Evolutionary conservation across 768 basidiomycete genomes (phyloP), one percentile per base, ranked within the genome.

Genomic region (Mycena leptocephala): DNA sequence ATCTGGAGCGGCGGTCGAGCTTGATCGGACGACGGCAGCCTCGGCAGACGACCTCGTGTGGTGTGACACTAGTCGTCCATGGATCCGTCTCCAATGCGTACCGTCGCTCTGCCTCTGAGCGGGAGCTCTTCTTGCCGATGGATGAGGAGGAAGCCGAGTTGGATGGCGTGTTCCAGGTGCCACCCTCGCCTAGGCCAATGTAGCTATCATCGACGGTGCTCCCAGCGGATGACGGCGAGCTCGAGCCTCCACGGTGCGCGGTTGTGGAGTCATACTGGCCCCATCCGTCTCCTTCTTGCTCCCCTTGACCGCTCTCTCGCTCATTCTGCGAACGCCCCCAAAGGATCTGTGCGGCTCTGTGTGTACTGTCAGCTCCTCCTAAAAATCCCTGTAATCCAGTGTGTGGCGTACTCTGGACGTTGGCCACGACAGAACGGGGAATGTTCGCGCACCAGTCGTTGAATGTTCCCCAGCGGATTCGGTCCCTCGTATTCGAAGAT

Each of bases 31-130:
- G 63, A 16, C 41, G 20, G 32, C 72, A 73, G 5, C 72, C 72
- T 2, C 72, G 63, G 18, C 72, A 73, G 3, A 59, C 55, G 61
- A 73, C 72, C n/a, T 65, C 55, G 55, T 59, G 64, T 32, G 72
- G 55, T 2, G 11, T 28, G 5, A 73, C 64, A 26, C 13, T 10
- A 2, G 37, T 0, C 53, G 55, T 66, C 51, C 56, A 73, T 32
- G n/a, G 22, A 41, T 73, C 72, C 16, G 11, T 7, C 64, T 73
- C 72, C 39, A 73, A 24, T 10, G 35, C 24, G 22, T 3, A 3
- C 2, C 64, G 63, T 13, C 72, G 63, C 33, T 73, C 63, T 0
- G 53, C 39, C 32, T 73, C 72, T 1, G 64, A 16, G 37, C 56
- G 63, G 2, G 72, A 28, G 14, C 53, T 43, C 22, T 73, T 73